Percentiles rank a stretch among this genome's conserved stretches.
phyloP scores from a whole-genome alignment of 2,329 filamentous ascomycete species.

The Colletotrichum costaricense region DNA sequence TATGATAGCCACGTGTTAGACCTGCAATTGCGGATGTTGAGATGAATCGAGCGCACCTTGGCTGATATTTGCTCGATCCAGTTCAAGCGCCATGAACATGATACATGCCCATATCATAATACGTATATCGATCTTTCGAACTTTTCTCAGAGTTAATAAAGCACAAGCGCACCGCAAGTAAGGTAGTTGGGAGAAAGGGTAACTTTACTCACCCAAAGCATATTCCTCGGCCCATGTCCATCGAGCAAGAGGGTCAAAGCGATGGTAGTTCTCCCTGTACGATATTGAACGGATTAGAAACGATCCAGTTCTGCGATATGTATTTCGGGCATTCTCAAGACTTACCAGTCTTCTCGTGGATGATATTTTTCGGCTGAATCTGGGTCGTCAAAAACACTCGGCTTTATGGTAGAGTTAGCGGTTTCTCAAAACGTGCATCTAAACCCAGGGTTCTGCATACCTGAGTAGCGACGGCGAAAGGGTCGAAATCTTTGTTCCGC shows the following conservation, averaged over 20 bases:
- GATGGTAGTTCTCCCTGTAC: slow-evolving; percentile 53
- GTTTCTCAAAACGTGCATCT: no score
- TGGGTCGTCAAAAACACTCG: slow-evolving; percentile 52
- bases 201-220: slow-evolving; percentile 33
- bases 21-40: background rate
- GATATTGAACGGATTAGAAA: background rate
- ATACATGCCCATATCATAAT: slow-evolving; percentile 56
- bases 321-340: background rate
- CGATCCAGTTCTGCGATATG: no score
- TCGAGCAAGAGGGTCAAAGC: slow-evolving; percentile 57
- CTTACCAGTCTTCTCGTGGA: slow-evolving; percentile 42
- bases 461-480: slow-evolving; percentile 49
- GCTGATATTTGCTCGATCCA: slow-evolving; percentile 55
- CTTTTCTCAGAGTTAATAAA: background rate
- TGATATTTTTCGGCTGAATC: slow-evolving; percentile 48
- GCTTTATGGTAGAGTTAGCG: slow-evolving; percentile 31
- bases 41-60: slow-evolving; percentile 47
- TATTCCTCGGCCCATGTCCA: slow-evolving; percentile 56
- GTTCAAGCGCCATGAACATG: slow-evolving; percentile 58
- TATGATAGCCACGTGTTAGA: background rate
- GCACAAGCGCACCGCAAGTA: background rate
- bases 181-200: no score
- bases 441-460: background rate
- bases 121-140: slow-evolving; percentile 53
- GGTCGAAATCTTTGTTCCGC: slow-evolving; percentile 40